A percentile compares a stretch with the other conserved stretches of the same genome.
phyloP scores from a whole-genome alignment of 1,284 basidiomycete genomes.

The Papiliotrema laurentii region DNA sequence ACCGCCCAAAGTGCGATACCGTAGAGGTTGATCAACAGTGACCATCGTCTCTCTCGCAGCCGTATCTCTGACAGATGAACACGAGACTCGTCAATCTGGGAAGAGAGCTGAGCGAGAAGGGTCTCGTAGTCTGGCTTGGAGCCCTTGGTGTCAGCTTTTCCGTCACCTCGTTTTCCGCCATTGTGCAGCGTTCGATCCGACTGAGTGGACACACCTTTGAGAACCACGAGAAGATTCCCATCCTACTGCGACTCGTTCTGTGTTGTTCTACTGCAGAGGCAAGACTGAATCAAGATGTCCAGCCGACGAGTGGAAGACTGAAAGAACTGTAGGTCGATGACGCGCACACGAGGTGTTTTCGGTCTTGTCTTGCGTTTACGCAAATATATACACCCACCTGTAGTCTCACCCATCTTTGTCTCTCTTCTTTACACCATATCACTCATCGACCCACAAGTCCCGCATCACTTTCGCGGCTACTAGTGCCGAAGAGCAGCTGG shows the following conservation, averaged over 20 bases:
- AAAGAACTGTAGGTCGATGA: neutral
- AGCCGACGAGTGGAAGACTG: neutral
- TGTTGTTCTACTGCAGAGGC: no score
- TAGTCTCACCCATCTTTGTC: no score
- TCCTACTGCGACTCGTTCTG: conserved; percentile 6
- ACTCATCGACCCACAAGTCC: neutral
- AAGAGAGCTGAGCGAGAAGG: conserved; percentile 50
- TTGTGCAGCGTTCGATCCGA: neutral
- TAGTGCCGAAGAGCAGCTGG: neutral
- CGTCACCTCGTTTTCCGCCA: neutral
- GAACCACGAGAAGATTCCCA: conserved; percentile 45
- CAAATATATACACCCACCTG: no score
- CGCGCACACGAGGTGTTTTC: no score
- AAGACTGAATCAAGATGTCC: no score
- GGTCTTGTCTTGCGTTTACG: no score
- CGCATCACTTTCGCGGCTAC: neutral
- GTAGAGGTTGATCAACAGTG: conserved; percentile 75
- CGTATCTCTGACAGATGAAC: conserved; percentile 80
- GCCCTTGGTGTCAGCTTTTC: conserved; percentile 17
- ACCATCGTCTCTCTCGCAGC: conserved; percentile 74
- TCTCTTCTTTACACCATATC: no score
- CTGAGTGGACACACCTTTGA: conserved; percentile 15
- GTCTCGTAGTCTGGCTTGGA: conserved; percentile 53
- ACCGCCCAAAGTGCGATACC: conserved; percentile 72
- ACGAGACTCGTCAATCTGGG: conserved; percentile 56